Conservation (phyloP, 257 asterid genomes). For the Thymus quinquecostatus region DNA sequence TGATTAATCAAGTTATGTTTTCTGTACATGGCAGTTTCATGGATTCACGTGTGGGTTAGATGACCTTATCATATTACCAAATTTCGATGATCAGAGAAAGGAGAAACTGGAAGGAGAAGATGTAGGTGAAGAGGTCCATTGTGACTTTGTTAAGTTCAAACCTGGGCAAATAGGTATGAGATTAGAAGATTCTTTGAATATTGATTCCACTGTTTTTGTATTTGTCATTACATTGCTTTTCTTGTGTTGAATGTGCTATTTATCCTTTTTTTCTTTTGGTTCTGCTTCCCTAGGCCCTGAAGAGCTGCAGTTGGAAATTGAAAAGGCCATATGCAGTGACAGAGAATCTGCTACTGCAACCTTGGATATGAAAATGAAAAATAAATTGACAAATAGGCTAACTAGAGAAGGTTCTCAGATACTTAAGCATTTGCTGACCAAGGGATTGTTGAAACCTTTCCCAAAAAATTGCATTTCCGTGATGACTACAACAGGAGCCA, state of each 20-base stretch:
- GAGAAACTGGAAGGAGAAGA: constrained; percentile 89
- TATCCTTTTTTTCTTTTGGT: background rate
- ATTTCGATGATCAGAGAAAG: constrained; percentile 73
- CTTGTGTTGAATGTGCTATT: constrained; percentile 13
- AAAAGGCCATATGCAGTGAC: constrained; percentile 70
- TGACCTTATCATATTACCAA: constrained; percentile 86
- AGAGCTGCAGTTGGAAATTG: constrained; percentile 91
- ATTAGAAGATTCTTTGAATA: constrained; percentile 19
- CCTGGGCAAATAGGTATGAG: constrained; percentile 83
- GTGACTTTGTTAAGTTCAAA: constrained; percentile 78
- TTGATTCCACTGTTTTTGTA: constrained; percentile 25
- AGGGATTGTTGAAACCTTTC: constrained; percentile 82
- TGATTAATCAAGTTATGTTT: constrained; percentile 32
- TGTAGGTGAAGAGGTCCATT: constrained; percentile 96
- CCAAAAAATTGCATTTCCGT: constrained; percentile 93
- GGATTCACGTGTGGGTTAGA: constrained; percentile 98
- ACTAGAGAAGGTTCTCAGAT: constrained; percentile 73
- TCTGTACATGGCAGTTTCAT: constrained; percentile 56
- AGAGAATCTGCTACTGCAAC: constrained; percentile 80
- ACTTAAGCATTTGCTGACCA: constrained; percentile 77
- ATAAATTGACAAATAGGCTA: constrained; percentile 66
- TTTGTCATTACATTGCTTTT: constrained; percentile 9
- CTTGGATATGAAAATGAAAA: constrained; percentile 97
- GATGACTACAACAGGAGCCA: constrained; percentile 98
- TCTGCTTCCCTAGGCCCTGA: constrained; percentile 67